Base-by-base conservation (phyloP, 176 grass and related monocot genomes). In the Saccharum spontaneum region DNA sequence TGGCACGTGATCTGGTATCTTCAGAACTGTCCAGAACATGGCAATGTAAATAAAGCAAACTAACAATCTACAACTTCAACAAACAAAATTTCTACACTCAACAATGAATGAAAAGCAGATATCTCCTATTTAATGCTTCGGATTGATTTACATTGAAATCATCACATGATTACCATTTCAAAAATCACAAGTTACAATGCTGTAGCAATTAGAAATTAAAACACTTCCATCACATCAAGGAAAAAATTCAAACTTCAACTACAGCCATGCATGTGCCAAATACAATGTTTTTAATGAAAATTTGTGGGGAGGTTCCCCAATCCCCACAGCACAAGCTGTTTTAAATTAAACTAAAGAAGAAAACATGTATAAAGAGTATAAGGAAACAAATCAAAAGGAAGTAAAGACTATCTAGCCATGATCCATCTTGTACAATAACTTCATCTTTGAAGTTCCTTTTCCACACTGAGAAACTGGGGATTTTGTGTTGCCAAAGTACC, bases 1-100 rank as follows among this genome's bases (percentile, higher is more conserved):
- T 94, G 65, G 96, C 96, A 75, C 96, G 92, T 74, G 89, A 98
- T 92, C 83, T 90, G 73, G 96, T 98, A 79, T 76, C 93, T 83
- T 95, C 86, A 28, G 96, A 98, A 89, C 96, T 98, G 87, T 80
- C 61, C 57, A 79, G 37, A 83, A 82, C 36, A 81, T 18, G 80
- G 41, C 37, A 60, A 36, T 62, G 33, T 89, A 48, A 84, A 44
- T 61, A 76, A 83, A 71, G 28, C 20, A 45, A 73, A 82, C 54
- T 16, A 90, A 72, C 24, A 81, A 50, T 22, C 77, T 77, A 77
- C 52, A 44, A 26, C 23, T 48, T 81, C 37, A 10, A 66, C 15
- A 22, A 72, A 62, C 13, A 75, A 89, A 81, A n/a, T 49, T 57
- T 76, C 80, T 78, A 24, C 5, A 43, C 62, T 45, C 11, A 71